Percentiles rank a stretch among this genome's conserved stretches.
Conservation (phyloP, 2,329 filamentous ascomycete genomes). For the Colletotrichum trifolii region DNA sequence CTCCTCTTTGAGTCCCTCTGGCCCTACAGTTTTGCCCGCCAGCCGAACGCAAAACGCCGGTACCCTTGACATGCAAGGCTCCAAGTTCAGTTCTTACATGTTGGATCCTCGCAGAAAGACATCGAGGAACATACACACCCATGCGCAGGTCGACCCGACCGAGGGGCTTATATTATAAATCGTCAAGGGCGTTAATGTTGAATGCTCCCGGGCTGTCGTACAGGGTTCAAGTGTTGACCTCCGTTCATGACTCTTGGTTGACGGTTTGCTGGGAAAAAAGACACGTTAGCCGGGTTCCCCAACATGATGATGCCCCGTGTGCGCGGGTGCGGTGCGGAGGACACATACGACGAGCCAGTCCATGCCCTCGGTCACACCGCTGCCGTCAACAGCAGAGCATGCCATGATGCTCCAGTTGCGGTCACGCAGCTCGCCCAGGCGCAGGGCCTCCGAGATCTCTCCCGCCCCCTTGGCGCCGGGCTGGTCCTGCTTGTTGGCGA, state of each 20-base stretch:
- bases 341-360: conserved; percentile 91
- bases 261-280: conserved; percentile 39
- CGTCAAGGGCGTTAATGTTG: conserved; percentile 33
- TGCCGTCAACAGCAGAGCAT: conserved; percentile 94
- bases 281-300: conserved; percentile 18
- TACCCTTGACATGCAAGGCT: background rate
- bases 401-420: conserved; percentile 99
- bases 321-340: background rate
- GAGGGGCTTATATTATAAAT: conserved; percentile 29
- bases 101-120: conserved; percentile 12
- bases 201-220: conserved; percentile 15
- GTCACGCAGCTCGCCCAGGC: conserved; percentile 90
- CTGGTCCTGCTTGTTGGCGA: conserved; percentile 99
- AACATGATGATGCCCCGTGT: background rate
- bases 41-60: conserved; percentile 14
- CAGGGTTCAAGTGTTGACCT: conserved; percentile 10
- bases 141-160: conserved; percentile 34
- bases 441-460: conserved; percentile 94
- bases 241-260: conserved; percentile 39
- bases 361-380: conserved; percentile 96
- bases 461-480: conserved; percentile 95
- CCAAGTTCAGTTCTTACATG: background rate
- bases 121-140: conserved; percentile 23
- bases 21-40: background rate
- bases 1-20: background rate